Conservation (phyloP, 352 stramenopile species). For the Phytophthora europaea region DNA sequence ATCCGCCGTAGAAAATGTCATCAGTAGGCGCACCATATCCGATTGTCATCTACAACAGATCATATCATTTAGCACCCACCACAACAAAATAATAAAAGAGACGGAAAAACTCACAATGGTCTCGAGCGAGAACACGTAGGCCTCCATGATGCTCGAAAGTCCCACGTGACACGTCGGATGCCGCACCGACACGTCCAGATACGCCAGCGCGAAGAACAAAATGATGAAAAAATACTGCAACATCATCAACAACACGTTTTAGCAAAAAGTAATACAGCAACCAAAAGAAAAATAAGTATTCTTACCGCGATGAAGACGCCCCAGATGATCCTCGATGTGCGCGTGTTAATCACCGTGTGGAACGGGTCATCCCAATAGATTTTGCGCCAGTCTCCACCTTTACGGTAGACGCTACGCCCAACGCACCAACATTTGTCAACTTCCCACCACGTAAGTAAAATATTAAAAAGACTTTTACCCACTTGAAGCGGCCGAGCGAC, state of each 20-base stretch:
- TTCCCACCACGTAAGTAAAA: constrained; percentile 3
- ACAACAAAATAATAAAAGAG: background rate
- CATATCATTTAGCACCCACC: background rate
- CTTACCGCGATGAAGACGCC: constrained; percentile 82
- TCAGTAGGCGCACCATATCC: constrained; percentile 88
- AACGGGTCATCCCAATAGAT: constrained; percentile 90
- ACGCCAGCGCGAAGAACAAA: constrained; percentile 82
- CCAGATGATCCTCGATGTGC: constrained; percentile 81
- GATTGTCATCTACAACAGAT: constrained; percentile 85
- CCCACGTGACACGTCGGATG: constrained; percentile 80
- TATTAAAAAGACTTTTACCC: constrained; percentile 26
- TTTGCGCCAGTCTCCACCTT: constrained; percentile 81
- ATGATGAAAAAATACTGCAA: constrained; percentile 85
- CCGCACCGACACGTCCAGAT: constrained; percentile 73
- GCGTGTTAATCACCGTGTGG: constrained; percentile 90
- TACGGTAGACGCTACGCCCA: constrained; percentile 59
- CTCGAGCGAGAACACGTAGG: constrained; percentile 90
- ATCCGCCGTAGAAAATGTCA: constrained; percentile 91
- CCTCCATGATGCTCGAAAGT: constrained; percentile 77
- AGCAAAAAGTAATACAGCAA: background rate
- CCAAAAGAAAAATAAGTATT: background rate
- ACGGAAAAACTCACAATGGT: constrained; percentile 72
- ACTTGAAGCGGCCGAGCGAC: constrained; percentile 80
- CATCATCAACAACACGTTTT: background rate
- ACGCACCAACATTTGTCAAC: constrained; percentile 14